Base-by-base conservation (phyloP, 805 yeast genomes). In the Blastobotrys americana region DNA sequence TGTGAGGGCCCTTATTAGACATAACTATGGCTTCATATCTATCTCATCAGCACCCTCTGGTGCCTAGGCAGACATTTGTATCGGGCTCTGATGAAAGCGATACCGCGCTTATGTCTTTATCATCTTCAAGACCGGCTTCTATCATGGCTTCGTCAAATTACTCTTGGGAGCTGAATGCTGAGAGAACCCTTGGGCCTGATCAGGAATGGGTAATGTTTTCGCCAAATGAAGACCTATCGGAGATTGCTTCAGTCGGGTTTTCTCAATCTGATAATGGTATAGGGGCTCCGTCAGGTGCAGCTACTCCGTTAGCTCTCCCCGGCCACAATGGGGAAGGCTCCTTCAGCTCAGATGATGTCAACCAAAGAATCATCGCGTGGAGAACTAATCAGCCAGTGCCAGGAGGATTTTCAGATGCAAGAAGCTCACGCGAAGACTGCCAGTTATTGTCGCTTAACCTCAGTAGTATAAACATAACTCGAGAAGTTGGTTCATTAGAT, bases 281-380 rank as follows among this genome's bases (percentile, higher is more conserved):
- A 22, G 43, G 37, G 9, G 33, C 36, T 17, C 47, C 34, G 25
- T 47, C 49, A 8, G 50, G 53, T 17, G 37, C 54, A 16, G 50
- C 49, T 19, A 52, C 55, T 2, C 57, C 59, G 25, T 50, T 62
- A 22, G 60, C 59, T 41, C 54, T 64, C 23, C 68, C 68, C 5
- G 42, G 52, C 20, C 68, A 64, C 53, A 56, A 60, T 41, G 68
- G 68, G 41, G 50, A 50, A 33, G 68, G 67, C 25, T 49, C 61
- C 42, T 61, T 64, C 46, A 28, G 47, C 22, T 20, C 44, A 2
- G 54, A 49, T 3, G 68, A 66, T 20, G 38, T 62, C 31, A 51
- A 58, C 34, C 67, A 64, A 17, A 59, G 71, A 15, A 57, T 67
- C 34, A 65, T 66, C 50, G 65, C 65, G 16, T 67, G 72, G 72